Conservation (phyloP, 768 basidiomycete species). For the Mycena venus region DNA sequence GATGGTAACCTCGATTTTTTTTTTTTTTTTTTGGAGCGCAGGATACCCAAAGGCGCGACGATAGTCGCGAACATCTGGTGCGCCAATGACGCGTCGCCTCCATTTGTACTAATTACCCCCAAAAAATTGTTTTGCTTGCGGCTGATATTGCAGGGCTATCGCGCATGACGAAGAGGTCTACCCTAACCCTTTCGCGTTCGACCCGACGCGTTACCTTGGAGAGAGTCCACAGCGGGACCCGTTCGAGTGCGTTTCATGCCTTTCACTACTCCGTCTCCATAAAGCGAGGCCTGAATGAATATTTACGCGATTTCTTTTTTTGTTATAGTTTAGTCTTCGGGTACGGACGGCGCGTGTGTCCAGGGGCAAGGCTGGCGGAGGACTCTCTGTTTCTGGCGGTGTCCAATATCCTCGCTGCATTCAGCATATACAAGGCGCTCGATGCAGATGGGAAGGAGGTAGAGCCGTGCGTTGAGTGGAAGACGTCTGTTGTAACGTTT, state of each 20-base stretch:
- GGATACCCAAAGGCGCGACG: constrained; percentile 48
- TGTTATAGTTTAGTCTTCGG: constrained; percentile 33
- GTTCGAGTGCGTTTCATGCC: constrained; percentile 33
- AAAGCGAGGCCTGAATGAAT: too few species aligned
- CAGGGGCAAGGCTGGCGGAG: constrained; percentile 40
- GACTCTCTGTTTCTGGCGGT: constrained; percentile 44
- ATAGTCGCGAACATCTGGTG: constrained; percentile 49
- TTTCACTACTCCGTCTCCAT: too few species aligned
- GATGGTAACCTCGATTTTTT: too few species aligned
- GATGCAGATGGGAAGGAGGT: constrained; percentile 40
- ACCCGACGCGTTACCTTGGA: constrained; percentile 47
- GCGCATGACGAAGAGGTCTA: constrained; percentile 47
- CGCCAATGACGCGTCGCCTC: neutral
- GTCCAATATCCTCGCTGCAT: constrained; percentile 42
- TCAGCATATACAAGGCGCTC: constrained; percentile 40
- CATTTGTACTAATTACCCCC: too few species aligned
- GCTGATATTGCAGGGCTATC: constrained; percentile 48
- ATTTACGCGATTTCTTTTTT: neutral
- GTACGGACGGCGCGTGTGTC: constrained; percentile 33
- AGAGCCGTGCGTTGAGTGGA: constrained; percentile 24
- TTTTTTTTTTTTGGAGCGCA: neutral
- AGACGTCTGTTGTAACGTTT: constrained; percentile 1
- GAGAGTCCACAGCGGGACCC: constrained; percentile 39
- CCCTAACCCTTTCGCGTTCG: constrained; percentile 46
- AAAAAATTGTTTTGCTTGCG: too few species aligned